phyloP scores from a whole-genome alignment of 2,329 filamentous ascomycete species.

The Pseudogymnoascus sp. region DNA sequence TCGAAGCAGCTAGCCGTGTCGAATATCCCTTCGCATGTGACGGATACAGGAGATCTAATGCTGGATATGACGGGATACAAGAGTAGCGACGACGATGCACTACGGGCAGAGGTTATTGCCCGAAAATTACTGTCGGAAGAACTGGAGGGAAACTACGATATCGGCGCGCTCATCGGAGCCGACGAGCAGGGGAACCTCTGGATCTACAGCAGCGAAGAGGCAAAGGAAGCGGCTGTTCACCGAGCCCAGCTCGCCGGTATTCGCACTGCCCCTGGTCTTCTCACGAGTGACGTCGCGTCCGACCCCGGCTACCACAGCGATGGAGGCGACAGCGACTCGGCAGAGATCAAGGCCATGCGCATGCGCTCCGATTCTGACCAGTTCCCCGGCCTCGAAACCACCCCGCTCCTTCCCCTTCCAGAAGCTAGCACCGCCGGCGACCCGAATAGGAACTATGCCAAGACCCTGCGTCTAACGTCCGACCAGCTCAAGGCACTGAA shows the following conservation, averaged over 20 bases:
- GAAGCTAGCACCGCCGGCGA: slow-evolving; percentile 58
- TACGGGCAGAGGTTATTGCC: slow-evolving; percentile 87
- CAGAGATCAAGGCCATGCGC: slow-evolving; percentile 43
- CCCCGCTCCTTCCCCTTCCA: slow-evolving; percentile 41
- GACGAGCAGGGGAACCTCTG: slow-evolving; percentile 96
- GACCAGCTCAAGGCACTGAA: slow-evolving; percentile 85
- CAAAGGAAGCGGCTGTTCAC: slow-evolving; percentile 79
- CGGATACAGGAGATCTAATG: slow-evolving; percentile 89
- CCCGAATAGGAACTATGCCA: slow-evolving; percentile 83
- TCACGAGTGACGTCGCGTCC: slow-evolving; percentile 62
- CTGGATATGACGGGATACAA: slow-evolving; percentile 98
- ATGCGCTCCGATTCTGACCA: slow-evolving; percentile 59
- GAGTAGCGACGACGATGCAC: slow-evolving; percentile 82
- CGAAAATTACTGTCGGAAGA: slow-evolving; percentile 89
- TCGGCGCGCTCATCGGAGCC: slow-evolving; percentile 88
- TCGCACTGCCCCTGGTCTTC: slow-evolving; percentile 27
- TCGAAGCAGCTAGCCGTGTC: slow-evolving; percentile 82
- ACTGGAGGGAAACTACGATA: slow-evolving; percentile 90
- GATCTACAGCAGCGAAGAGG: slow-evolving; percentile 98
- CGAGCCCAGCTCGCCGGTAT: slow-evolving; percentile 46
- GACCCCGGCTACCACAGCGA: slow-evolving; percentile 96
- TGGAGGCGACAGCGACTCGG: slow-evolving; percentile 56
- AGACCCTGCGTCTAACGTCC: slow-evolving; percentile 89
- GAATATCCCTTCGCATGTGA: slow-evolving; percentile 91
- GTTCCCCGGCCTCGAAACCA: slow-evolving; percentile 52